Percentiles rank a stretch among this genome's conserved stretches.
phyloP scores from a whole-genome alignment of 352 stramenopile genomes.

The Globisporangium recalcitrans region DNA sequence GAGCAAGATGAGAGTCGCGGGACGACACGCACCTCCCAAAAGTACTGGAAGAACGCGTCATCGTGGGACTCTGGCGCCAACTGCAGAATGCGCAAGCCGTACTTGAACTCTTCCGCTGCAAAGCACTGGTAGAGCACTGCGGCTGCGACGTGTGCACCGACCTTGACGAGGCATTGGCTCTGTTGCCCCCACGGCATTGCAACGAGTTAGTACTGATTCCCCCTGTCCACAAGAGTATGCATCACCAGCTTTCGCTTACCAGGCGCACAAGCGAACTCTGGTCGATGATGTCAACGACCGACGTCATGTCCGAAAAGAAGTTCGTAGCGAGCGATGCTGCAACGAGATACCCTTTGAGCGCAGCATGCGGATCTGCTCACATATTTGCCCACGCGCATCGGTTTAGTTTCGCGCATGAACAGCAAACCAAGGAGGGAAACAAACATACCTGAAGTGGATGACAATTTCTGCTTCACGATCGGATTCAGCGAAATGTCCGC shows the following conservation, averaged over 20 bases:
- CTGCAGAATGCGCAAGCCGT: constrained; percentile 74
- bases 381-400: no score
- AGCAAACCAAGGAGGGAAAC: no score
- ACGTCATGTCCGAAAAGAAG: constrained; percentile 68
- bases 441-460: constrained; percentile 45
- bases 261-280: constrained; percentile 79
- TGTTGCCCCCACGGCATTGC: constrained; percentile 16
- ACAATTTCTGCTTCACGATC: constrained; percentile 61
- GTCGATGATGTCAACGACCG: constrained; percentile 76
- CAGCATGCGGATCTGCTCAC: constrained; percentile 52
- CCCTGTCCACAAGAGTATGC: no score
- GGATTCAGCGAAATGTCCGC: constrained; percentile 70
- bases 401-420: constrained; percentile 6
- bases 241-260: no score
- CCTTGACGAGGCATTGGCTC: constrained; percentile 81
- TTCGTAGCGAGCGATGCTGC: constrained; percentile 78
- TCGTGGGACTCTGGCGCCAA: constrained; percentile 66
- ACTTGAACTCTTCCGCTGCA: constrained; percentile 71
- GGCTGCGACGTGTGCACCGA: constrained; percentile 73
- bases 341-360: constrained; percentile 67
- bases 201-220: background rate
- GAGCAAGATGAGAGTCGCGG: no score
- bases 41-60: constrained; percentile 80
- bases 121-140: constrained; percentile 84
- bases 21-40: constrained; percentile 71